Conservation (phyloP, 495 filamentous ascomycete genomes). For the Lasiosphaeria miniovina region DNA sequence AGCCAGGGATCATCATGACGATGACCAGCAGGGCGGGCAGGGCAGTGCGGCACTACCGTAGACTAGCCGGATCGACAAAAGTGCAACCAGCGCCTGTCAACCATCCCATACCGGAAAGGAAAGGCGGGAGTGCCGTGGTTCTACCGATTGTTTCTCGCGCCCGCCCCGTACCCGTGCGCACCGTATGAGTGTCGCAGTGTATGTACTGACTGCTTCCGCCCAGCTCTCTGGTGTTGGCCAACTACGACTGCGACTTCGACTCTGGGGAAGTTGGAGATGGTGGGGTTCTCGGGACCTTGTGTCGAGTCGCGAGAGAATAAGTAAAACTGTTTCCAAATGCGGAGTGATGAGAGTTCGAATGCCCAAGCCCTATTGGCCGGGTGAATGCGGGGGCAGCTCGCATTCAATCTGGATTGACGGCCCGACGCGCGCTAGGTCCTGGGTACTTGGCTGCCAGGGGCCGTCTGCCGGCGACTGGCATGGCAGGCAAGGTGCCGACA, state of each 20-base stretch:
- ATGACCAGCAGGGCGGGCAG: not conserved
- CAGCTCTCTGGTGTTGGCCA: not conserved
- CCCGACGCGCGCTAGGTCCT: conserved; percentile 23
- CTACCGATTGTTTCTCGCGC: too few relatives aligned
- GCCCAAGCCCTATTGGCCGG: conserved; percentile 22
- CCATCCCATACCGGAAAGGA: not conserved
- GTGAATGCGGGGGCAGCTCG: conserved; percentile 22
- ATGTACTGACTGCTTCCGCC: too few relatives aligned
- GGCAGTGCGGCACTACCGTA: not conserved
- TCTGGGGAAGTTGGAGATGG: conserved; percentile 12
- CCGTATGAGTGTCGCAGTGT: too few relatives aligned
- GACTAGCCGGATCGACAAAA: not conserved
- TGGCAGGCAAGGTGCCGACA: conserved; percentile 1
- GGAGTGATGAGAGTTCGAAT: conserved; percentile 11
- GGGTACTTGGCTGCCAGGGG: conserved; percentile 20
- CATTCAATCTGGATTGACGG: conserved; percentile 36
- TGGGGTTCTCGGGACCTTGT: not conserved
- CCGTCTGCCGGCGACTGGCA: not conserved
- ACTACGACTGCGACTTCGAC: not conserved
- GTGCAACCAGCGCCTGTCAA: not conserved
- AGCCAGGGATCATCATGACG: not conserved
- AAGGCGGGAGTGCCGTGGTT: not conserved
- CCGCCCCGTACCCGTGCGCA: too few relatives aligned
- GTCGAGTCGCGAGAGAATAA: conserved; percentile 1
- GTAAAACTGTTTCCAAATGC: conserved; percentile 24